Evolutionary conservation across 495 filamentous ascomycete species (phyloP).

Genomic region (Aspergillus diversus): DNA sequence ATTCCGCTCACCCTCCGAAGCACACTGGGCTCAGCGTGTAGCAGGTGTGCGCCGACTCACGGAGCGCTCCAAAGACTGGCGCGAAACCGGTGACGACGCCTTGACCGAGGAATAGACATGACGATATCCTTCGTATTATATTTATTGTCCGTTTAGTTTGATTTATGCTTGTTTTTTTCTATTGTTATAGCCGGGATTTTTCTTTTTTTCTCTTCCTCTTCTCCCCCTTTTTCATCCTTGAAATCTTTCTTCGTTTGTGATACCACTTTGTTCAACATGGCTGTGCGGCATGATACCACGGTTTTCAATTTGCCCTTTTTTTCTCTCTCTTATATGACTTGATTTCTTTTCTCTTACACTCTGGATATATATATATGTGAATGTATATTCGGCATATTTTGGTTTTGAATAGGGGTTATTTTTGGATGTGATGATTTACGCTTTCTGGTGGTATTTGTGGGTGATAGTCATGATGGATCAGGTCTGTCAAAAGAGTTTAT

Average conservation of each 20-base stretch:
- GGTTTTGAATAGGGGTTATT: not conserved
- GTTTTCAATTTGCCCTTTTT: constrained; percentile 22
- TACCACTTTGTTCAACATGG: constrained; percentile 53
- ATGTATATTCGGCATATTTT: constrained; percentile 3
- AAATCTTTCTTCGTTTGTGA: constrained; percentile 32
- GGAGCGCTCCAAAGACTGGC: constrained; percentile 81
- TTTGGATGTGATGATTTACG: constrained; percentile 17
- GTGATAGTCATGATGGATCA: constrained; percentile 10
- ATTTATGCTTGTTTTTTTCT: constrained; percentile 14
- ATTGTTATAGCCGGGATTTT: constrained; percentile 9
- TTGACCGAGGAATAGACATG: constrained; percentile 73
- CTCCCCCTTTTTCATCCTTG: constrained; percentile 11
- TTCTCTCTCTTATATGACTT: constrained; percentile 19
- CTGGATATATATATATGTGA: constrained; percentile 10
- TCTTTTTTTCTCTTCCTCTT: constrained; percentile 16
- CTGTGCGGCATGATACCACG: constrained; percentile 48
- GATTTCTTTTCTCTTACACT: constrained; percentile 14
- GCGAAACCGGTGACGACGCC: constrained; percentile 80
- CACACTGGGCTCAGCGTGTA: constrained; percentile 81
- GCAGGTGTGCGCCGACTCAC: constrained; percentile 75
- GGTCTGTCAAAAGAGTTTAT: constrained; percentile 2
- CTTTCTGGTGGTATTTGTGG: constrained; percentile 13
- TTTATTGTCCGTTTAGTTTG: constrained; percentile 8
- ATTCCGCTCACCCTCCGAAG: constrained; percentile 84
- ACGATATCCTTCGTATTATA: constrained; percentile 15